Evolutionary conservation across 257 asterid species (phyloP).

Genomic region (Capsicum chinense): DNA sequence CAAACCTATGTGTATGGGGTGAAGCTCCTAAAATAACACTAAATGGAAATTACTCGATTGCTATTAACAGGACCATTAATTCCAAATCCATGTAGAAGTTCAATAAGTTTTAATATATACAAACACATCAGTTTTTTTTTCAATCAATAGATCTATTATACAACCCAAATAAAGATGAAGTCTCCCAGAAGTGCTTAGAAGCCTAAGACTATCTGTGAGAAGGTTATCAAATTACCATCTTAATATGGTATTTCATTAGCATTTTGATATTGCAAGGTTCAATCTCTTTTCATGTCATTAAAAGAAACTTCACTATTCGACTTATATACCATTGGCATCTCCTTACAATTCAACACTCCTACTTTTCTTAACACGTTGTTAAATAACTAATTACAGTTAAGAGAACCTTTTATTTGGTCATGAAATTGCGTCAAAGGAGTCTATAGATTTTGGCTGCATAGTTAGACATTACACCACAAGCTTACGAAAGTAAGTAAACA

Average conservation of each 20-base stretch:
- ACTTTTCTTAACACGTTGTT: background rate
- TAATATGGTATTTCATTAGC: constrained; percentile 1
- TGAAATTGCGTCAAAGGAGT: background rate
- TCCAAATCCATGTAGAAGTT: background rate
- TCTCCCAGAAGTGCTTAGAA: background rate
- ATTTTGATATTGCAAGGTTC: background rate
- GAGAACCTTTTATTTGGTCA: background rate
- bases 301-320: background rate
- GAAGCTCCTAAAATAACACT: background rate
- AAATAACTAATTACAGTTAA: background rate
- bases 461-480: background rate
- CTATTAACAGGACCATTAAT: constrained; percentile 6
- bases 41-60: background rate
- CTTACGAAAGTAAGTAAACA: background rate
- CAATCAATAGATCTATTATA: background rate
- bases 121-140: background rate
- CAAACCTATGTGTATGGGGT: background rate
- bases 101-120: background rate
- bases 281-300: background rate
- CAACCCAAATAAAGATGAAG: background rate
- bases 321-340: background rate
- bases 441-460: background rate
- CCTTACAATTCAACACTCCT: background rate
- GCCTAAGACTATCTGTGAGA: background rate
- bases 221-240: background rate